phyloP scores from a whole-genome alignment of 2,329 filamentous ascomycete genomes.

The Trichoderma arundinaceum region DNA sequence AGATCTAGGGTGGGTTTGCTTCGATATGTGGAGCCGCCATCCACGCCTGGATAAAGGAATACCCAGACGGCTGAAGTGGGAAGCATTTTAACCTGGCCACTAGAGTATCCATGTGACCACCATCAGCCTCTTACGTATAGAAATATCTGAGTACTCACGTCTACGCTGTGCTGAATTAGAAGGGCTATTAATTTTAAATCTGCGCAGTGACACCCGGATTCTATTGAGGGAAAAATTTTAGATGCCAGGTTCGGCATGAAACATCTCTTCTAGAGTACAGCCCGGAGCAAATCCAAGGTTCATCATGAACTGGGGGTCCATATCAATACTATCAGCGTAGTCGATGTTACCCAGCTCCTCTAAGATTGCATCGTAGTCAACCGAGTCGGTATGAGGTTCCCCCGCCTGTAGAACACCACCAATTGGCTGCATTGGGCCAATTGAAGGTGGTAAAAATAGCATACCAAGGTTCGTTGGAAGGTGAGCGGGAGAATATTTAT shows the following conservation, averaged over 20 bases:
- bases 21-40: constrained; percentile 23
- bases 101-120: constrained; percentile 11
- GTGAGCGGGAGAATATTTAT: constrained; percentile 26
- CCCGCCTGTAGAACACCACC: background rate
- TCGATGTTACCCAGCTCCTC: constrained; percentile 27
- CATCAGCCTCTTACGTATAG: constrained; percentile 19
- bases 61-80: constrained; percentile 11
- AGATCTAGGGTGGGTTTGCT: constrained; percentile 7
- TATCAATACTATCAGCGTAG: constrained; percentile 17
- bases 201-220: background rate
- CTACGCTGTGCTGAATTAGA: background rate
- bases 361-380: constrained; percentile 24
- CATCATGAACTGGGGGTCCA: constrained; percentile 27
- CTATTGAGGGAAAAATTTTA: background rate
- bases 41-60: constrained; percentile 22
- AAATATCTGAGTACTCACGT: background rate
- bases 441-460: background rate
- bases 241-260: background rate
- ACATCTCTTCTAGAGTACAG: constrained; percentile 16
- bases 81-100: constrained; percentile 17
- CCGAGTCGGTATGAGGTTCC: background rate
- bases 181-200: background rate
- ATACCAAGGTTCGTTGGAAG: constrained; percentile 4
- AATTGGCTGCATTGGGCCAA: constrained; percentile 6
- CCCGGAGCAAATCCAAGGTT: constrained; percentile 28